Percentiles rank a stretch among this genome's conserved stretches.
Evolutionary conservation across 164 flowering plant genomes (phyloP).

Genomic region (Chloranthus sessilifolius): DNA sequence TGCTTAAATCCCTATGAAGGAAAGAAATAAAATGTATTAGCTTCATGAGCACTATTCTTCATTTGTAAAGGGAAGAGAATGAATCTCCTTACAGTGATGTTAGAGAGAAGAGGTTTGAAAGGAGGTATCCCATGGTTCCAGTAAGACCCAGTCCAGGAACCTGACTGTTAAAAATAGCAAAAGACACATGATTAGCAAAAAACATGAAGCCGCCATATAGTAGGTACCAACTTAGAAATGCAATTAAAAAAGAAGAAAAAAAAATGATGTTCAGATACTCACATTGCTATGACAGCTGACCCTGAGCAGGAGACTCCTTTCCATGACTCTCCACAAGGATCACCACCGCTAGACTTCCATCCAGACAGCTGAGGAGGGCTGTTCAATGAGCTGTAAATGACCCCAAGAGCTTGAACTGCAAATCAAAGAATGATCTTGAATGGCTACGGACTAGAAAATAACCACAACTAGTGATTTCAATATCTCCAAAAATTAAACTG

Average conservation of each 20-base stretch:
- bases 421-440: conserved; percentile 3
- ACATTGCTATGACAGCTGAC: conserved; percentile 75
- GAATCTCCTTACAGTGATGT: conserved; percentile 54
- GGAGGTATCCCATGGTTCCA: conserved; percentile 87
- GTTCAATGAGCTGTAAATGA: conserved; percentile 62
- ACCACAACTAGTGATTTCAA: no score
- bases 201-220: not conserved
- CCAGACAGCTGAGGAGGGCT: conserved; percentile 65
- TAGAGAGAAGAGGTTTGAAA: conserved; percentile 49
- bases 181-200: not conserved
- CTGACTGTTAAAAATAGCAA: conserved; percentile 34
- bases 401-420: conserved; percentile 66
- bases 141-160: conserved; percentile 67
- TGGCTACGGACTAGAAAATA: not conserved
- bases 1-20: conserved; percentile 71
- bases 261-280: conserved; percentile 16
- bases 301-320: conserved; percentile 75
- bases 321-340: conserved; percentile 93
- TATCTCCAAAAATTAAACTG: not conserved
- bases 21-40: conserved; percentile 3
- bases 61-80: not conserved
- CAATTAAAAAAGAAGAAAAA: not conserved
- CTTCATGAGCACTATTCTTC: not conserved
- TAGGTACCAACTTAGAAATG: not conserved
- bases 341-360: conserved; percentile 78